Evolutionary conservation across 768 basidiomycete genomes (phyloP), one percentile per base, ranked within the genome.

Genomic region (Pisolithus marmoratus): DNA sequence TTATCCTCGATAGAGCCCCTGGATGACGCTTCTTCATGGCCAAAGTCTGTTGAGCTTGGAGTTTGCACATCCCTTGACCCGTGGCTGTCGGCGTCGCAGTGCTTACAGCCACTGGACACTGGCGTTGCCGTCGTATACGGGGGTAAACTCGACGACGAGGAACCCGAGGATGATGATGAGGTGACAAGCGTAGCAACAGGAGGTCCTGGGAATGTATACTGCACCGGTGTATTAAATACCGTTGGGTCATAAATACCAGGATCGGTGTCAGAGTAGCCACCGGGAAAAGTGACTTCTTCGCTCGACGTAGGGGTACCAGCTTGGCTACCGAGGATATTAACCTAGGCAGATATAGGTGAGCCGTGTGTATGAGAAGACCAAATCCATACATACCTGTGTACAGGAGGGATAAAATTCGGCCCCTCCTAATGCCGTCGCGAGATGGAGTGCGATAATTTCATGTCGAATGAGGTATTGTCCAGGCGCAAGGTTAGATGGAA

Each of bases 351-450:
- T 22, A 38, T 19, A 29, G n/a, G 3, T 19, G 23, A 27, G 40
- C 8, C 38, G 5, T 27, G 8, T n/a, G 22, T 47, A 52, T 72
- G n/a, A 12, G 4, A 22, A 1, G 14, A 46, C 1, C 15, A 9
- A n/a, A 6, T 22, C 14, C 23, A n/a, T 42, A 1, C 19, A 24
- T 47, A 68, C 66, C 64, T 80, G 78, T 3, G 77, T 73, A 65
- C 89, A 92, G 24, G 80, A 78, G 0, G 85, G 83, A 64, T 92
- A 92, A 68, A 90, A 91, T 68, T 92, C 89, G 1, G 86, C 88
- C 19, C 85, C 85, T 5, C 82, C 81, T 17, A 61, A 9, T 2
- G 60, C 56, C n/a, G 62, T 72, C 6, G 77, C 87, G 43, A 83
- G 74, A 60, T 90, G 89, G 14, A 90, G 78, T 9, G 84, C 83